A percentile compares a stretch with the other conserved stretches of the same genome.
These are phyloP conservation scores for Prunus persica DNA, from an alignment of 306 rosid genomes.

Conservation along the genomic window DNA sequence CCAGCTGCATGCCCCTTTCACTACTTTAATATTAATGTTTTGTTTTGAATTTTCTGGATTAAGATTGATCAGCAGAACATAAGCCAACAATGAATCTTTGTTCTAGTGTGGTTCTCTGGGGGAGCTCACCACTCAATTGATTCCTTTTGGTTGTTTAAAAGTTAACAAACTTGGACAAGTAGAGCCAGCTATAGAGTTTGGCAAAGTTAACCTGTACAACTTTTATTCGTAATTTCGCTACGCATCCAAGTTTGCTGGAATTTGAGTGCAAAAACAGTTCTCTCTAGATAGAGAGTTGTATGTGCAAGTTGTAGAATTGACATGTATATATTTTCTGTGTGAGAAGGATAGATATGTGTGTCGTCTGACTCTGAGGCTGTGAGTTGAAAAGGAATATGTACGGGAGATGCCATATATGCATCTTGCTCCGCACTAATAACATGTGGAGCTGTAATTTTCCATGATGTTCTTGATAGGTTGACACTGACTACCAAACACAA, in stretches of 20 bases:
- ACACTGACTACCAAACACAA: slow-evolving; percentile 33
- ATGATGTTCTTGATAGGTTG: slow-evolving; percentile 29
- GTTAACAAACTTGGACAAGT: too few species aligned
- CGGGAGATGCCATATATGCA: background rate
- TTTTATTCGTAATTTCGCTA: background rate
- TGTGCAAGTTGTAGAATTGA: background rate
- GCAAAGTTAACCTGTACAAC: too few species aligned
- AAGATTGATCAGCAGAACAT: slow-evolving; percentile 18
- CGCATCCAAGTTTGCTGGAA: background rate
- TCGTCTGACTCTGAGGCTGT: background rate
- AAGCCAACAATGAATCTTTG: background rate
- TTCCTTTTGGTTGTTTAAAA: background rate
- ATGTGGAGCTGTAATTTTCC: background rate
- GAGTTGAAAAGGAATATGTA: slow-evolving; percentile 12
- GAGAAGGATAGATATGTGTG: background rate
- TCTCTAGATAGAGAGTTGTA: background rate
- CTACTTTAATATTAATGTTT: background rate
- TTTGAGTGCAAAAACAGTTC: background rate
- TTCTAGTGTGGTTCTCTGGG: slow-evolving; percentile 1
- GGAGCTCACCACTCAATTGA: background rate
- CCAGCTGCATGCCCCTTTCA: background rate
- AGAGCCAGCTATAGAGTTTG: too few species aligned
- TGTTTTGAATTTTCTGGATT: slow-evolving; percentile 5
- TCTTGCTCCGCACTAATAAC: slow-evolving; percentile 12
- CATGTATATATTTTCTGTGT: background rate